Evolutionary conservation across 768 basidiomycete species (phyloP), one percentile per base, ranked within the genome.

Genomic region (Amanita molliuscula): DNA sequence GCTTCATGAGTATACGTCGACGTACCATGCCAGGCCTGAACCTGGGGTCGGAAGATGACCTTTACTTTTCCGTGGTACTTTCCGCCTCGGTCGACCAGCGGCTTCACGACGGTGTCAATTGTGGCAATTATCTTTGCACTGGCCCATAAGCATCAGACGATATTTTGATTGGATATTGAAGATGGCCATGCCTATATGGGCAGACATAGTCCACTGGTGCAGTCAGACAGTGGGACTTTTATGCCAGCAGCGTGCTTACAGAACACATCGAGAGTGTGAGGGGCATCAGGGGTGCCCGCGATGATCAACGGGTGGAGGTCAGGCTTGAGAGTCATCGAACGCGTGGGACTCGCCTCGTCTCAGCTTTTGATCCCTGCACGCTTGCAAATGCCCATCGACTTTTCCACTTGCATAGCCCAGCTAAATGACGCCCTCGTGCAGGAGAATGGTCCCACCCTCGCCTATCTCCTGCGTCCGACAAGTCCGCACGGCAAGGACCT

Each of bases 1-100:
- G 90, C 87, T 66, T 96, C 93, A 54, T 88, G 85, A 2, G 80
- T 78, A 46, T 84, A 72, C 0, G 81, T 87, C 0, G 87, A 87
- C n/a, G 77, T 66, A 0, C 65, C 74, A 57, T 91, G 89, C 89
- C 89, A 90, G 0, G 85, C 83, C 61, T 87, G 84, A 18, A 85
- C 81, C 54, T 85, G 84, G 36, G 72, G 73, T 43, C 86, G 71
- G 60, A 86, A 72, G 60, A 88, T 79, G 34, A 75, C 67, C 65
- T 88, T 88, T 54, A 90, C 78, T 63, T 83, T 85, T 23, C 82
- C 84, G 11, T 68, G 70, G 60, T 87, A 86, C 60, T 74, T 72
- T 6, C 84, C 85, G 9, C 75, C 75, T 18, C 69, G 58, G 13
- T 69, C 70, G 43, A 89, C 59, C 53, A 77, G 63, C 20, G 84